Evolutionary conservation across 805 yeast species (phyloP), one percentile per base, ranked within the genome.

Genomic region (Tanozyma kutaoensis): DNA sequence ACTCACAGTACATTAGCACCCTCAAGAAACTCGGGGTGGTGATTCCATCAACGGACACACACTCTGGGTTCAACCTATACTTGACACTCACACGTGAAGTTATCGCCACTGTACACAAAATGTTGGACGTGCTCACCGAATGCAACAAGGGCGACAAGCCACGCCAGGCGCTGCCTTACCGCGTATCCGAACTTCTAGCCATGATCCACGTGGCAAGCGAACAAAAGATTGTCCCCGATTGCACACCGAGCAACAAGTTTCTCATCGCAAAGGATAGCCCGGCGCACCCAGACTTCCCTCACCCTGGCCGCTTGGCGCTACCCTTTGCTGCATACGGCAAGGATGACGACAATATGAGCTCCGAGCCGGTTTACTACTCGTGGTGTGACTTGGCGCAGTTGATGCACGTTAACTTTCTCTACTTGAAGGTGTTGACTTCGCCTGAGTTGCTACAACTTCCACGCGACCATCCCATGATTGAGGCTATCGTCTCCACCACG

Each of bases 331-430:
- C 37, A 2, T 40, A 38, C 23, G 41, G 37, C 5, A 15, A 24
- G 10, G 39, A 38, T 21, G n/a, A 25, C 12, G 35, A 29, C n/a
- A 12, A 10, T 13, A 27, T 27, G 3, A 8, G 18, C 13, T 15
- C 15, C 13, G 26, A 12, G n/a, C 28, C 26, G n/a, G 24, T 15
- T 6, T 33, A 29, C 29, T 42, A 40, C 31, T 45, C 52, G 22
- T 44, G 47, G 44, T 44, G 38, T 18, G 52, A 47, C 24, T 36
- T 42, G 12, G 39, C 40, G 27, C 44, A 43, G 24, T 39, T 33
- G 28, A 36, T 43, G 32, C 42, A 45, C 9, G 38, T 39, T 8
- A 35, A 39, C 22, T 35, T 36, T 15, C 32, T 47, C 10, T 46
- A 44, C 32, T 30, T 46, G 28, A 37, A 43, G 28, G 26, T 47